Base-by-base conservation (phyloP, 2,329 filamentous ascomycete species). In the Colletotrichum australisinense region DNA sequence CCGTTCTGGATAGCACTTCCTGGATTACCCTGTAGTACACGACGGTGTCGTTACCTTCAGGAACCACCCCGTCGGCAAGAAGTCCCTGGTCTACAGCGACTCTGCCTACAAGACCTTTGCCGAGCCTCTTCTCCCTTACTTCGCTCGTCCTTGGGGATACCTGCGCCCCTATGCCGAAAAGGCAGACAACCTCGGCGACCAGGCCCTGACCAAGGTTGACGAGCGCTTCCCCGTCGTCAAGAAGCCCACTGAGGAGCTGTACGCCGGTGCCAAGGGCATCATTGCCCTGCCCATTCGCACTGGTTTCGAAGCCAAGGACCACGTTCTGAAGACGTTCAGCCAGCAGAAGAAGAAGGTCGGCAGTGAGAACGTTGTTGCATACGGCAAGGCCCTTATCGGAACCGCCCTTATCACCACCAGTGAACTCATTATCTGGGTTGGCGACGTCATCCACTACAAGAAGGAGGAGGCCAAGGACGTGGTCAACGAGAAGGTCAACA, bases 121-220 rank as follows among this genome's bases (percentile, higher is more conserved):
- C 81, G 93, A 92, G 77, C 94, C 95, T 24, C 85, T 98, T 75
- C 85, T 96, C 68, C 93, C 94, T 32, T 95, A 94, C 84, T 86
- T 98, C 78, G 84, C 91, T 78, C 93, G 90, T 78, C 95, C 95
- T 46, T 96, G 95, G 86, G 88, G 90, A 80, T 97, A 94, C 82
- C 89, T 97, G 75, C 92, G 92, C 65, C 95, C 96, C 1, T 98
- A 98, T 84, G 89, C 97, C 76, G 87, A 91, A 81, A 94, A 92
- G 83, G 95, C 92, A 79, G 97, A 98, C 82, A 85, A 90, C 72
- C 84, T 97, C 65, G 93, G 93, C 76, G 92, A 95, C 83, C 87
- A 90, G 81, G 90, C 92, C n/a, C 87, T 96, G 76, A 86, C 83
- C 78, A 90, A 88, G 79, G 86, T 96, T 77, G 94, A 96, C 77